Evolutionary conservation across 495 filamentous ascomycete species (phyloP).

Genomic region (Aspergillus diversus): DNA sequence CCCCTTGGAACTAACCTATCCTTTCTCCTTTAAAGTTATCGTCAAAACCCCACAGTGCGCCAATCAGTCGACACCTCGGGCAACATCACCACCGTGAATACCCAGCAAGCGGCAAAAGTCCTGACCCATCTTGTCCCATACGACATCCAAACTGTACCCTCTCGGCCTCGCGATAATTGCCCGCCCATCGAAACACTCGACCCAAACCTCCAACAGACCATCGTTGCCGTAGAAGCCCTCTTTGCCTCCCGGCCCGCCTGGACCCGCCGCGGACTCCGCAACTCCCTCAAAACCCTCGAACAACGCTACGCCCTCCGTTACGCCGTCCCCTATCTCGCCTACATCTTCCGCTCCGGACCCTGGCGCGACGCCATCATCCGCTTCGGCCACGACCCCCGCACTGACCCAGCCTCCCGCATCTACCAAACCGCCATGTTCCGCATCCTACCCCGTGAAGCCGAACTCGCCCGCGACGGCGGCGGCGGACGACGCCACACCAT

Average conservation of each 20-base stretch:
- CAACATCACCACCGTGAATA: constrained; percentile 55
- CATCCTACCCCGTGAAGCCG: constrained; percentile 69
- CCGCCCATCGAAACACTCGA: constrained; percentile 50
- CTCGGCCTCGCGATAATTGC: constrained; percentile 51
- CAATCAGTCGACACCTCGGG: constrained; percentile 54
- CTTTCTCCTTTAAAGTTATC: constrained; percentile 43
- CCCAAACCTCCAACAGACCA: constrained; percentile 56
- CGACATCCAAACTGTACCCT: constrained; percentile 56
- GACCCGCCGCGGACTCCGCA: constrained; percentile 79
- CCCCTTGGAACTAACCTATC: not conserved
- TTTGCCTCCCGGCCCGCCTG: constrained; percentile 80
- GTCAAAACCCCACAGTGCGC: constrained; percentile 62
- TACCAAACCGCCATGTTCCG: constrained; percentile 91
- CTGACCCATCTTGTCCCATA: constrained; percentile 64
- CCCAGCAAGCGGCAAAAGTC: constrained; percentile 51
- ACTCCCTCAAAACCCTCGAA: constrained; percentile 54
- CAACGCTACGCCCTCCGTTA: constrained; percentile 61
- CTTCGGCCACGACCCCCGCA: constrained; percentile 84
- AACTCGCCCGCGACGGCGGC: constrained; percentile 69
- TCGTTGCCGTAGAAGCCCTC: constrained; percentile 60
- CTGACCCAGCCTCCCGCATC: constrained; percentile 68
- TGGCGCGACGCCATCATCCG: constrained; percentile 85
- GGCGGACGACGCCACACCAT: constrained; percentile 54
- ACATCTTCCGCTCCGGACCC: constrained; percentile 86
- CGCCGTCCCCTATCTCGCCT: constrained; percentile 76